These are phyloP conservation scores for Coemansia umbellata DNA, from an alignment of 192 early-diverging fungal species.

Conservation along the genomic window DNA sequence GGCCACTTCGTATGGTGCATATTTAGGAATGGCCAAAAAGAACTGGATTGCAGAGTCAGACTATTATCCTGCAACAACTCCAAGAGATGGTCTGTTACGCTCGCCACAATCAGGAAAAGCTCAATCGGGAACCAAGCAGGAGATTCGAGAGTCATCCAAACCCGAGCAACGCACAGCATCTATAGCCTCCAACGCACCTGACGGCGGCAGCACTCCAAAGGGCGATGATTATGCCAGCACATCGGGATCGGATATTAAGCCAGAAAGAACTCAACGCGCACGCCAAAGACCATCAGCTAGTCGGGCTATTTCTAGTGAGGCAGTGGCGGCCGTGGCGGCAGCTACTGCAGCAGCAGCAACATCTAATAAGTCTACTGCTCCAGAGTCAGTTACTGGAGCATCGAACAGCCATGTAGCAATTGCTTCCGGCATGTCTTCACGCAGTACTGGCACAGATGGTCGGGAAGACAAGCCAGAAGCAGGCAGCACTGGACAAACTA, in stretches of 20 bases:
- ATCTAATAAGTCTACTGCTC: too few species aligned
- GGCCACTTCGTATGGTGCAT: constrained; percentile 36
- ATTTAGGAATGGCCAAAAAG: constrained; percentile 31
- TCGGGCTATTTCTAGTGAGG: constrained; percentile 14
- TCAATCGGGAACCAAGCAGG: constrained; percentile 7
- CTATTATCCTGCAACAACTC: constrained; percentile 23
- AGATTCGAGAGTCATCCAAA: not conserved
- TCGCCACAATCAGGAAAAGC: constrained; percentile 8
- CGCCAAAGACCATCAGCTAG: constrained; percentile 5
- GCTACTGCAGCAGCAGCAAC: constrained; percentile 11
- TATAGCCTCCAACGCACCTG: not conserved
- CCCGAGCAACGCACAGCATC: not conserved
- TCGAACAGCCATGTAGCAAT: too few species aligned
- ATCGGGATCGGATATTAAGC: not conserved
- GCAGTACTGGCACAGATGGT: too few species aligned
- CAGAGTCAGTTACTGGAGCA: too few species aligned
- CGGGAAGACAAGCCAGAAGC: too few species aligned
- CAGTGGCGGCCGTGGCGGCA: constrained; percentile 11
- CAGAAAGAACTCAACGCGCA: constrained; percentile 7
- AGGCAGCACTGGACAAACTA: too few species aligned
- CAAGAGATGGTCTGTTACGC: too few species aligned
- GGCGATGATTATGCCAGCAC: constrained; percentile 1
- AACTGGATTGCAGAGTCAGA: constrained; percentile 34
- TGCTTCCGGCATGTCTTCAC: too few species aligned
- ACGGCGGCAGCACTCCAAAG: not conserved